Base-by-base conservation (phyloP, 1,139 yeast genomes). In the Petasospora fabianii region DNA sequence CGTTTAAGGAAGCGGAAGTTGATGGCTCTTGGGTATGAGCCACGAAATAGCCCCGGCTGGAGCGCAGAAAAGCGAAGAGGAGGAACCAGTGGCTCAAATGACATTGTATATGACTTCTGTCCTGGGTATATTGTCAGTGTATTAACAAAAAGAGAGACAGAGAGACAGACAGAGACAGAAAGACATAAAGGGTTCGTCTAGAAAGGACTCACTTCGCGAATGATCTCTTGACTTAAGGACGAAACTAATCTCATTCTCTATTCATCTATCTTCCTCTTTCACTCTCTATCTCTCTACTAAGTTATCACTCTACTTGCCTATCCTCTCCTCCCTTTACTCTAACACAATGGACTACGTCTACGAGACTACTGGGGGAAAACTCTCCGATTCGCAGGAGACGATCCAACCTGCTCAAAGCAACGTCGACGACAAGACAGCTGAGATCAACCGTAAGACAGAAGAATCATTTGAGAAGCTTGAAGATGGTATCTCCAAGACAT, bases 11-110 rank as follows among this genome's bases (percentile, higher is more conserved):
- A 92, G n/a, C 80, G 71, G 43, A 75, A 70, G 56, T 87, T 88
- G 42, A 81, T 73, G 36, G 77, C 77, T 39, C 94, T 72, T 1
- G 97, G 97, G 53, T 84, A 85, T 1, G 95, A 83, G 0, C 97
- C 97, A 35, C 97, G 67, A 55, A 80, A 84, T 5, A 90, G 65
- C 39, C 74, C 69, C 2, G 84, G 77, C 53, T 84, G 85, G 1
- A 88, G 78, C 7, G 77, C 70, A 36, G 80, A 79, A 62, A 84
- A 92, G 49, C 88, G 71, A 45, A 88, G 68, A 1, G 97, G 97
- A 0, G 97, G 94, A 0, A 84, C 82, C 32, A 53, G 40, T 2
- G 42, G 43, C 19, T 38, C 39, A 3, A 21, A 33, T 16, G 39
- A 6, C 10, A 26, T 20, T 36, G 33, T 35, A 20, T 17, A 22